Evolutionary conservation across 208 protist species (phyloP), one percentile per base, ranked within the genome.

Genomic region (Crithidia thermophila): DNA sequence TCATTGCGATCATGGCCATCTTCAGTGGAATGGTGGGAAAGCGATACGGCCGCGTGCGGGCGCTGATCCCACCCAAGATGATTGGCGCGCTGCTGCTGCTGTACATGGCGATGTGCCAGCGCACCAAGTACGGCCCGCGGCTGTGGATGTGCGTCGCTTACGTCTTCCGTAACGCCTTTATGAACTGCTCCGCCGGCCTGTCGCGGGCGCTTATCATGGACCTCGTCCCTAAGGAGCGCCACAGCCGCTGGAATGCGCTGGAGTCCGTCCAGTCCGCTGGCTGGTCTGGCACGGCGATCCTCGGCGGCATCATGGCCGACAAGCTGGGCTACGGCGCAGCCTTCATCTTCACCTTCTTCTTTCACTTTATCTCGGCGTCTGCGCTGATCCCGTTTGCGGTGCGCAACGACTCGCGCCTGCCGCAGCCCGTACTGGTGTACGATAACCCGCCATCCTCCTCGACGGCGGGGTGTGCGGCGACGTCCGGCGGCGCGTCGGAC

Each of bases 281-380:
- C 39, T 92, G 86, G 86, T 89, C 86, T 16, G 86, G 83, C 45
- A 86, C 83, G 18, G 83, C 83, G 7, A 60, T 89, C 34, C 13
- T 92, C 0, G 86, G 86, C 40, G 86, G 86, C 33, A 61, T 76
- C 51, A 55, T 92, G n/a, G 86, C 86, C 13, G 86, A 89, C 57
- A 7, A 47, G 40, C 36, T 67, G 14, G 79, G 81, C 53, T 92
- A 92, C 61, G 81, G 81, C 31, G 72, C 74, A 0, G 73, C 82
- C n/a, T 92, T 92, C 61, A 82, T 92, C 67, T 67, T 89, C 39
- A 92, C 86, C 18, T 92, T 89, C 75, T 63, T 30, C 25, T 92
- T 92, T 50, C 86, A 92, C 65, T 52, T 87, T 30, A 56, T 52
- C 10, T 69, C 74, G 18, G 73, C 51, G 2, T 45, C 58, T 3